Evolutionary conservation across 495 filamentous ascomycete species (phyloP).

Genomic region (Penicillium egyptiacum): DNA sequence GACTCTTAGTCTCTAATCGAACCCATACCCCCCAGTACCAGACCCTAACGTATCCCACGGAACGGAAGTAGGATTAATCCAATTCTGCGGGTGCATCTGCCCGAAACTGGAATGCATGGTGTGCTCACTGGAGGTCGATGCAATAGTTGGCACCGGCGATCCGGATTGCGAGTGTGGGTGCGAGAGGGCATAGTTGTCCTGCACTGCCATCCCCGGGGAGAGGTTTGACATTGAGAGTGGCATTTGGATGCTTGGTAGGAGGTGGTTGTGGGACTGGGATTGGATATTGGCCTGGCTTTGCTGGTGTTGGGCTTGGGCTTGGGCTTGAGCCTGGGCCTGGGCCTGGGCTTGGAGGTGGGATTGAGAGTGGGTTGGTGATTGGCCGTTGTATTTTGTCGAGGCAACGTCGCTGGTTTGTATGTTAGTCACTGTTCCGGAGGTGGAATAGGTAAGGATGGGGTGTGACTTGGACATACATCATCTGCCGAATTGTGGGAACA

Average conservation of each 20-base stretch:
- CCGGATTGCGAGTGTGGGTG: slow-evolving; percentile 20
- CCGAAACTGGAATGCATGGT: slow-evolving; percentile 27
- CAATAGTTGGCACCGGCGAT: slow-evolving; percentile 28
- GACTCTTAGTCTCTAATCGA: slow-evolving; percentile 9
- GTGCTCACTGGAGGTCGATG: slow-evolving; percentile 26
- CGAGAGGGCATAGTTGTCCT: slow-evolving; percentile 22
- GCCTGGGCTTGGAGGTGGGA: slow-evolving; percentile 6
- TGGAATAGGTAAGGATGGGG: background rate
- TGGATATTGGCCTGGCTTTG: slow-evolving; percentile 5
- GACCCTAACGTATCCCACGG: slow-evolving; percentile 35
- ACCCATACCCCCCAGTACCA: slow-evolving; percentile 20
- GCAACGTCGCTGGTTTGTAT: slow-evolving; percentile 17
- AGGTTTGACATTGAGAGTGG: slow-evolving; percentile 17
- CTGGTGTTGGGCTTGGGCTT: slow-evolving; percentile 7
- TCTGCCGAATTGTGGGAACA: slow-evolving; percentile 39
- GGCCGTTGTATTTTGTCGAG: slow-evolving; percentile 12
- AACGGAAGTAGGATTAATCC: slow-evolving; percentile 36
- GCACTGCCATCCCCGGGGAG: slow-evolving; percentile 14
- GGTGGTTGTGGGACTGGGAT: slow-evolving; percentile 6
- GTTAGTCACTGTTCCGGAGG: background rate
- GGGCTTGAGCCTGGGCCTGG: slow-evolving; percentile 7
- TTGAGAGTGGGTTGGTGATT: slow-evolving; percentile 19
- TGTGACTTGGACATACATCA: slow-evolving; percentile 32
- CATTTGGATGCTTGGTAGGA: slow-evolving; percentile 9
- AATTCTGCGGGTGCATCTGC: slow-evolving; percentile 40